Evolutionary conservation across 108 stramenopile genomes (phyloP).

Genomic region (Fragilariopsis cylindrus): DNA sequence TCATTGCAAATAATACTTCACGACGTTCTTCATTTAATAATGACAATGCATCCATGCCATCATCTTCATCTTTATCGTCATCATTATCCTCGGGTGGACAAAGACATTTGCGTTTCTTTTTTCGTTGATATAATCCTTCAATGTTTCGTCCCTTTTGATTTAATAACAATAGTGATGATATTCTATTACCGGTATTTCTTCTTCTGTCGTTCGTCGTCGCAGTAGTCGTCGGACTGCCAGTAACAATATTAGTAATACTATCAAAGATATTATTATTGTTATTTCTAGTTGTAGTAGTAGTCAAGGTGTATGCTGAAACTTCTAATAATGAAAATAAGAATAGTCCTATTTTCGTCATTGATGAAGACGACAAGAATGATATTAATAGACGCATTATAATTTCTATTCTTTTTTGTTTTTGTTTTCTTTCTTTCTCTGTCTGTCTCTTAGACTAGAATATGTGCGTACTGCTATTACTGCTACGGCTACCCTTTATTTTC

Average conservation of each 20-base stretch:
- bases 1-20: conserved; percentile 44
- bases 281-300: neutral
- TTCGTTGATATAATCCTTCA: neutral
- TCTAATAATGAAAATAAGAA: neutral
- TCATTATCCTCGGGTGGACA: conserved; percentile 17
- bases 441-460: too few species aligned
- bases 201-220: too few species aligned
- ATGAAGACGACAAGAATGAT: neutral
- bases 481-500: too few species aligned
- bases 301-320: neutral
- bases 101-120: conserved; percentile 2
- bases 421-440: neutral
- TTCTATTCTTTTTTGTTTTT: neutral
- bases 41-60: neutral
- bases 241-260: neutral
- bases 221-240: too few species aligned
- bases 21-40: conserved; percentile 24
- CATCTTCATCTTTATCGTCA: conserved; percentile 8
- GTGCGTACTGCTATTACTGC: too few species aligned
- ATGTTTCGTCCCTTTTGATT: neutral
- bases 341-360: neutral
- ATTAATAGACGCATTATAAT: neutral
- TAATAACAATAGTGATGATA: neutral
- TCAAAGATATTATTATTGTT: neutral
- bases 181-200: too few species aligned